These are phyloP conservation scores for Detonula confervacea DNA, from an alignment of 352 stramenopile species.

Conservation along the genomic window DNA sequence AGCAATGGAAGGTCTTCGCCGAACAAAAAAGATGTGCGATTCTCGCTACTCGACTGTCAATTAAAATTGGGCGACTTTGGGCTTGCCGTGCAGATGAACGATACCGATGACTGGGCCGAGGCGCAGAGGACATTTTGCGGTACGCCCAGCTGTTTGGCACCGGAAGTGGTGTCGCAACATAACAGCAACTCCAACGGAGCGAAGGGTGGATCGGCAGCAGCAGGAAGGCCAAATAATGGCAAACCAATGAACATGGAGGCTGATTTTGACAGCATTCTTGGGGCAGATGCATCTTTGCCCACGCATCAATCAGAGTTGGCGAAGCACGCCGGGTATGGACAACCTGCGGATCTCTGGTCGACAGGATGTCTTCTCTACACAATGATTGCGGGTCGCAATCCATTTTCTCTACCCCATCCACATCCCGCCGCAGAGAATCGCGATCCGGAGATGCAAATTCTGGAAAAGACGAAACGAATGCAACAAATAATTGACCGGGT, in stretches of 20 bases:
- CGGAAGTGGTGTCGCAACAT: conserved; percentile 23
- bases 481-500: conserved; percentile 24
- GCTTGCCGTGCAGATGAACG: conserved; percentile 36
- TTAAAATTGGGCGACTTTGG: conserved; percentile 53
- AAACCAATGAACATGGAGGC: too few species aligned
- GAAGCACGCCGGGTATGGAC: conserved; percentile 11
- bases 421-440: not conserved
- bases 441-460: not conserved
- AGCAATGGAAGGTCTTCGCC: not conserved
- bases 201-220: not conserved
- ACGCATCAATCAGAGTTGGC: not conserved
- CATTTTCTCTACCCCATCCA: conserved; percentile 16
- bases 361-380: conserved; percentile 41
- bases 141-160: conserved; percentile 40
- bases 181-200: not conserved
- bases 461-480: conserved; percentile 14
- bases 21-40: not conserved
- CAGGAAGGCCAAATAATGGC: not conserved
- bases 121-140: conserved; percentile 31
- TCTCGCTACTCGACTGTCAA: conserved; percentile 23
- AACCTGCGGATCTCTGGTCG: conserved; percentile 36
- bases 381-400: conserved; percentile 36
- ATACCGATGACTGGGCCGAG: conserved; percentile 41
- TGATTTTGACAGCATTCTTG: not conserved
- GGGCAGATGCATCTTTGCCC: not conserved